Conservation (phyloP, 148 eudicot species). For the Fagopyrum esculentum region DNA sequence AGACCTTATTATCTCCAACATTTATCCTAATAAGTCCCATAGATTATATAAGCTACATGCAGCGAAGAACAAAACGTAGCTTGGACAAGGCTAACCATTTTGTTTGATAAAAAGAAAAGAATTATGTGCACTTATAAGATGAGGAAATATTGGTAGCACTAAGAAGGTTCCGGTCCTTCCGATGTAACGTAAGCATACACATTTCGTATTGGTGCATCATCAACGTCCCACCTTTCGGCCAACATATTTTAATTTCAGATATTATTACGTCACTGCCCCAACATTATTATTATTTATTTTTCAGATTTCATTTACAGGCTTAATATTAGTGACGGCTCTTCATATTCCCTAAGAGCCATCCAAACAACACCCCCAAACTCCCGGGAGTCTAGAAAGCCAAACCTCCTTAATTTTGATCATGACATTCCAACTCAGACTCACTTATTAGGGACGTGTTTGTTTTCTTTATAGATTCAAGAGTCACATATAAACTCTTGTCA, state of each 20-base stretch:
- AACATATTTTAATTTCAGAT: background rate
- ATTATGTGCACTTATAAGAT: background rate
- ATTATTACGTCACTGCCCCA: background rate
- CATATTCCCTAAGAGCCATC: background rate
- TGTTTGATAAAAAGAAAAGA: background rate
- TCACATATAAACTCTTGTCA: too few species aligned
- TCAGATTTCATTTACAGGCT: background rate
- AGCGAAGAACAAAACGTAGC: too few species aligned
- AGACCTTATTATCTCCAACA: too few species aligned
- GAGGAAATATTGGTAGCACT: background rate
- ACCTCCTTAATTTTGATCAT: background rate
- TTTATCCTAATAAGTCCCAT: too few species aligned
- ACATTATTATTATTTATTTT: background rate
- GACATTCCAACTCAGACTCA: background rate
- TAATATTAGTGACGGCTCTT: background rate
- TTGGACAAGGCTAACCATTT: too few species aligned
- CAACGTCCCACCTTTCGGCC: conserved; percentile 7
- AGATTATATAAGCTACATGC: too few species aligned
- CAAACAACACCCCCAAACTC: background rate
- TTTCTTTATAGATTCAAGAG: too few species aligned
- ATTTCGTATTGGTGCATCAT: background rate
- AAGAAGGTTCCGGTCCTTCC: background rate
- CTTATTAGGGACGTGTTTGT: too few species aligned
- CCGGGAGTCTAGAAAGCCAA: background rate
- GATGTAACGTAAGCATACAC: background rate